Conservation (phyloP, 148 eudicot species). For the Linanthus parryae region DNA sequence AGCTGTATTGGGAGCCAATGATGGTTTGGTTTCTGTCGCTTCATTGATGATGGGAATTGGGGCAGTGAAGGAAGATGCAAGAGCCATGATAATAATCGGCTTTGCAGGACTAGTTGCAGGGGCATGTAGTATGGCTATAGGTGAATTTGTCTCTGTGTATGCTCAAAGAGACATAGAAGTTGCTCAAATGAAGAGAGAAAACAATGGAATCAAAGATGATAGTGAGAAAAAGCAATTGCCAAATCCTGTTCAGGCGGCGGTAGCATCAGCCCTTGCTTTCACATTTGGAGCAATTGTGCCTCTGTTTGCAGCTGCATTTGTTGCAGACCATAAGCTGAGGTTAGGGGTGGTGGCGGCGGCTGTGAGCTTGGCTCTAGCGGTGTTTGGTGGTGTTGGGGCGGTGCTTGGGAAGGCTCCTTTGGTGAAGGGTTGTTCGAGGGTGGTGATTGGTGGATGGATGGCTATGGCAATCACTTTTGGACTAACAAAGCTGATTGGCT, state of each 20-base stretch:
- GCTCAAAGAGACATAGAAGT: constrained; percentile 31
- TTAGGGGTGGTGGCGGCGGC: constrained; percentile 24
- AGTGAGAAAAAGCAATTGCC: constrained; percentile 9
- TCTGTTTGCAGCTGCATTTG: constrained; percentile 21
- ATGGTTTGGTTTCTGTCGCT: constrained; percentile 29
- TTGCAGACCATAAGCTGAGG: constrained; percentile 23
- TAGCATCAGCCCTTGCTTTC: constrained; percentile 20
- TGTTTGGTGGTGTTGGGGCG: constrained; percentile 38
- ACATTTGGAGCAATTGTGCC: constrained; percentile 23
- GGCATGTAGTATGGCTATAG: constrained; percentile 36
- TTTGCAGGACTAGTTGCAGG: constrained; percentile 34
- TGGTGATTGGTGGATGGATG: constrained; percentile 38
- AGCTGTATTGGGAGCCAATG: constrained; percentile 37
- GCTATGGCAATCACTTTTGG: constrained; percentile 31
- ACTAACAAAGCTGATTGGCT: constrained; percentile 16
- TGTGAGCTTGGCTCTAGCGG: constrained; percentile 21
- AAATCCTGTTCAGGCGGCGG: constrained; percentile 18
- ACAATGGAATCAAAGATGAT: neutral
- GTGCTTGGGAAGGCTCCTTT: constrained; percentile 23
- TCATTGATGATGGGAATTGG: constrained; percentile 36
- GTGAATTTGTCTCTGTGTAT: constrained; percentile 36
- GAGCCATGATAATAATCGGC: constrained; percentile 33
- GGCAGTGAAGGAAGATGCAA: constrained; percentile 26
- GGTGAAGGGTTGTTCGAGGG: constrained; percentile 22
- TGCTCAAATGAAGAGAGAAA: constrained; percentile 15